Base-by-base conservation (phyloP, 306 rosid species). In the Argentina anserina region DNA sequence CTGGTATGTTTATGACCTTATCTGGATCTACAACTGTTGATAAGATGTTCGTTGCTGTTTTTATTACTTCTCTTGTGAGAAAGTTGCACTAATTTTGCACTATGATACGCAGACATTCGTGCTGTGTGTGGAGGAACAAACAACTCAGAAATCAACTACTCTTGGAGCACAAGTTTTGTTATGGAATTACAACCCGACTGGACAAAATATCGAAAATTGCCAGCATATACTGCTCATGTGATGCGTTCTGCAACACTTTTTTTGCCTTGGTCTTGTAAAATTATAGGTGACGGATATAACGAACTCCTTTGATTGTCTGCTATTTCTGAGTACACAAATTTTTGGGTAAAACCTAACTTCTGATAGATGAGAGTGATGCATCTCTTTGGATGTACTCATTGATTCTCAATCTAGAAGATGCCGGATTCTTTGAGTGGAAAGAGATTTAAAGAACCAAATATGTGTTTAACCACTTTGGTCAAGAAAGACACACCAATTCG, bases 231-330 rank as follows among this genome's bases (percentile, higher is more conserved):
- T 17, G 91, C 91, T 80, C 89, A 83, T n/a, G 92, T 82, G 72
- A 84, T 94, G 82, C 91, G 93, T 55, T 76, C 82, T 49, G 86
- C 97, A 8, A 89, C 97, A 52, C 86, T 85, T 75, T 89, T 87
- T 80, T 86, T 85, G 90, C 88, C 90, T 81, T 93, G 98, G 98
- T 89, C 98, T 73, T 84, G 92, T 81, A 87, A 86, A 88, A 89
- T 93, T 36, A 89, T 93, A 23, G 88, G 89, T 73, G 92, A 90
- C 73, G 90, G 86, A 76, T 93, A 85, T 81, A 86, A 87, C 10
- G 98, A 87, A 69, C 78, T 86, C 82, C 88, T 85, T 41, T 89
- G 87, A 68, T 64, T 31, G 41, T 65, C 58, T 72, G 53, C 47
- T 50, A n/a, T 49, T 71, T 59, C 68, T 50, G 80, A 55, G 36